Percentiles rank a stretch among this genome's conserved stretches.
Evolutionary conservation across 2,329 filamentous ascomycete species (phyloP).

Genomic region (Chaetomiaceae sp.): DNA sequence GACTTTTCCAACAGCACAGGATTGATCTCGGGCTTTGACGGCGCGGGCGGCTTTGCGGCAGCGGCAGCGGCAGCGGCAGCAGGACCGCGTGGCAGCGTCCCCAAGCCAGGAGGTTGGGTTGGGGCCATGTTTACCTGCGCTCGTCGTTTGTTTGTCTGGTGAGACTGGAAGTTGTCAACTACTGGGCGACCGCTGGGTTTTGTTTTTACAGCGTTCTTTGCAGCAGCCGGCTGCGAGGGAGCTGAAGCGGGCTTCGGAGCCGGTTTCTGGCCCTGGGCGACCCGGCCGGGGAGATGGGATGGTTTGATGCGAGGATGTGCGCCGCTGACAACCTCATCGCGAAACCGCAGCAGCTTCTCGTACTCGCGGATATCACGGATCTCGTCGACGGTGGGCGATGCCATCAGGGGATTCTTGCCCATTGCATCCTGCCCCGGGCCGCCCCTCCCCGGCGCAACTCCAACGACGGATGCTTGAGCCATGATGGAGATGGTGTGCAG

Average conservation of each 20-base stretch:
- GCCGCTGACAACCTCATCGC: slow-evolving; percentile 75
- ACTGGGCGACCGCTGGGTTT: slow-evolving; percentile 16
- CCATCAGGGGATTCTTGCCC: slow-evolving; percentile 8
- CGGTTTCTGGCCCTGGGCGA: slow-evolving; percentile 9
- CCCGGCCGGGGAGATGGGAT: slow-evolving; percentile 34
- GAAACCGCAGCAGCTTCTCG: slow-evolving; percentile 74
- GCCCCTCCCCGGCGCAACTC: slow-evolving; percentile 9
- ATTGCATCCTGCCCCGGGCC: slow-evolving; percentile 1
- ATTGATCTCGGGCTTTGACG: slow-evolving; percentile 64
- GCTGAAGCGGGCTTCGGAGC: slow-evolving; percentile 10
- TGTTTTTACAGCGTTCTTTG: slow-evolving; percentile 14
- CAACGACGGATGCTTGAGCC: slow-evolving; percentile 17
- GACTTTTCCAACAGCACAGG: slow-evolving; percentile 83
- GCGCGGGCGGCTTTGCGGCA: slow-evolving; percentile 35
- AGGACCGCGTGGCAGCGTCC: slow-evolving; percentile 13
- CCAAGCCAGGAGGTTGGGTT: slow-evolving; percentile 22
- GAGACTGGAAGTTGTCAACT: slow-evolving; percentile 20
- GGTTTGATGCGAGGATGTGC: slow-evolving; percentile 62
- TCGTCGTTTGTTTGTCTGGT: slow-evolving; percentile 21
- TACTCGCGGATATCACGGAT: slow-evolving; percentile 62
- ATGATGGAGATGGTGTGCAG: slow-evolving; percentile 14
- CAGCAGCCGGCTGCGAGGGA: slow-evolving; percentile 5
- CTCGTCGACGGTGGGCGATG: slow-evolving; percentile 41
- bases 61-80: not conserved
- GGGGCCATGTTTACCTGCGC: slow-evolving; percentile 17